Evolutionary conservation across 495 filamentous ascomycete species (phyloP).

Genomic region (Daldinia vernicosa): DNA sequence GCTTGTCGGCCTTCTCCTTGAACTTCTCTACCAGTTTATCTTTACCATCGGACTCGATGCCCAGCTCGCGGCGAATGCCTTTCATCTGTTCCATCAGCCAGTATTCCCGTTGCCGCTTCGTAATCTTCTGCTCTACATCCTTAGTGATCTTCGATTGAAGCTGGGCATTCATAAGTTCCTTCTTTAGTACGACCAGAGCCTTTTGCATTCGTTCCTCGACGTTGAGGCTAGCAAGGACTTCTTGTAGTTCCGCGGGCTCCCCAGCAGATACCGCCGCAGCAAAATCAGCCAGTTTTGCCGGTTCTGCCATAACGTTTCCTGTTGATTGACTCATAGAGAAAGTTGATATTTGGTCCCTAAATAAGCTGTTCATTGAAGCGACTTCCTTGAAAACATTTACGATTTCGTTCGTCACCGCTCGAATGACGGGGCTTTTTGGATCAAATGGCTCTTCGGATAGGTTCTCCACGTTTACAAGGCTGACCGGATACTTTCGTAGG

Average conservation of each 20-base stretch:
- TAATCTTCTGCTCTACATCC: slow-evolving; percentile 97
- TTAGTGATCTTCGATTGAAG: slow-evolving; percentile 97
- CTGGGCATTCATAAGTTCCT: slow-evolving; percentile 97
- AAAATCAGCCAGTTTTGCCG: slow-evolving; percentile 94
- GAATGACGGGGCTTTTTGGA: slow-evolving; percentile 83
- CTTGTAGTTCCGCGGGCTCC: slow-evolving; percentile 90
- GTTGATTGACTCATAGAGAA: slow-evolving; percentile 95
- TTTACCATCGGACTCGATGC: slow-evolving; percentile 96
- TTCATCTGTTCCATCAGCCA: slow-evolving; percentile 99
- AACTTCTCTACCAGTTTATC: slow-evolving; percentile 98
- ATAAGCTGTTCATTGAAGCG: slow-evolving; percentile 90
- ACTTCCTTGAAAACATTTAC: slow-evolving; percentile 99
- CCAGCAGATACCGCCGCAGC: slow-evolving; percentile 93
- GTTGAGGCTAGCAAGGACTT: slow-evolving; percentile 87
- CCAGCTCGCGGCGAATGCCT: slow-evolving; percentile 94
- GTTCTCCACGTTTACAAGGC: slow-evolving; percentile 94
- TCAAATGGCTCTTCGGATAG: slow-evolving; percentile 87
- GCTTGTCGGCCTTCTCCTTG: slow-evolving; percentile 90
- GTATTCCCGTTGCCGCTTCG: slow-evolving; percentile 97
- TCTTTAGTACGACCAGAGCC: slow-evolving; percentile 90
- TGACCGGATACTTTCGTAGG: slow-evolving; percentile 87
- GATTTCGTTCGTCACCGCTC: slow-evolving; percentile 94
- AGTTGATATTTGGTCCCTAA: slow-evolving; percentile 95
- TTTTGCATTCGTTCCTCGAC: slow-evolving; percentile 91
- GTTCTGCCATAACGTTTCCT: slow-evolving; percentile 93